Base-by-base conservation (phyloP, 1,139 yeast genomes). In the Scheffersomyces quercinus region DNA sequence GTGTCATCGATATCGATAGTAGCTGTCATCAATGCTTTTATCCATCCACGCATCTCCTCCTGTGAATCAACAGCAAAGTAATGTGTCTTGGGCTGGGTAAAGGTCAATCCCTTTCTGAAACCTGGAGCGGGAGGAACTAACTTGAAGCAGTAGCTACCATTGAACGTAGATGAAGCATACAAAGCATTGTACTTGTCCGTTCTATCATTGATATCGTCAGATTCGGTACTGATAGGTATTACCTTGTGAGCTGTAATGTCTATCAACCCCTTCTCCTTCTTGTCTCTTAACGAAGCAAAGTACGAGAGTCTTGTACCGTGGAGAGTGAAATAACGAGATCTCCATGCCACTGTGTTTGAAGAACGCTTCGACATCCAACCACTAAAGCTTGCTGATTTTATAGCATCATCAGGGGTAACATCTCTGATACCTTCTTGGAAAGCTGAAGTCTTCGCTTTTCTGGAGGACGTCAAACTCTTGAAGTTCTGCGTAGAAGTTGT, bases 41-140 rank as follows among this genome's bases (percentile, higher is more conserved):
- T 83, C 99, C 99, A 93, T 1, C 80, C 81, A 59, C 97, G 77
- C 96, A 93, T 87, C 50, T 91, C 98, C 40, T 89, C 96, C 46
- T 77, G 81, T 1, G 89, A 78, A 45, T 93, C 98, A 31, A 91
- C 97, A 0, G 98, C 97, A 75, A 93, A 95, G 64, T 85, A 93
- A 59, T 93, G 99, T 3, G 91, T 88, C 54, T 90, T 88, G 29
- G 97, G 99, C 54, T 91, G 97, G 0, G 99, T 95, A 62, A 95
- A 95, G 0, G 97, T 91, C 45, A 93, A 79, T 0, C 98, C 98
- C 65, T 91, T 93, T 53, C 85, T 84, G 49, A 93, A 88, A 0
- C 99, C 99, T 0, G 99, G 99, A 1, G 96, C 97, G 0, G 99
- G 99, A 4, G 99, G 99, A 2, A 91, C 83, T 12, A 93, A 65